Percentiles rank a stretch among this genome's conserved stretches.
Conservation (phyloP, 495 filamentous ascomycete genomes). For the Tuber indicum region DNA sequence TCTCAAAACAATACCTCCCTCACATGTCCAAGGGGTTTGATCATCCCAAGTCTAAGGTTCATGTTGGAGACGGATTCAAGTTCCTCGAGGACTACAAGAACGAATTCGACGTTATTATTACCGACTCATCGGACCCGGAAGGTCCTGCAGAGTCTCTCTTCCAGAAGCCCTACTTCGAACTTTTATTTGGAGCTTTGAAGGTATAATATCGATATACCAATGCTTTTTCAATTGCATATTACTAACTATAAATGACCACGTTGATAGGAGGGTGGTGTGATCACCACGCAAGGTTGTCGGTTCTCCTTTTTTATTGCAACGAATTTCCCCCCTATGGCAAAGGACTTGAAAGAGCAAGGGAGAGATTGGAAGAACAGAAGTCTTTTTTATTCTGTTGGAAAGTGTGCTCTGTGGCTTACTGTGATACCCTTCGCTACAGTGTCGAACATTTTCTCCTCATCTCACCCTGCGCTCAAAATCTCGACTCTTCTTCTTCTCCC, state of each 20-base stretch:
- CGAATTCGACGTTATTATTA: slow-evolving; percentile 99
- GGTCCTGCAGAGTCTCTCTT: slow-evolving; percentile 93
- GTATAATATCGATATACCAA: slow-evolving; percentile 2
- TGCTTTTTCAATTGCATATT: background rate
- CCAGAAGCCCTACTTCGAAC: slow-evolving; percentile 97
- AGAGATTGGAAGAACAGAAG: slow-evolving; percentile 34
- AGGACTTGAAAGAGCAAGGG: slow-evolving; percentile 35
- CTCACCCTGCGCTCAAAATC: slow-evolving; percentile 25
- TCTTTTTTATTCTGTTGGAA: slow-evolving; percentile 40
- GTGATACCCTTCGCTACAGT: slow-evolving; percentile 28
- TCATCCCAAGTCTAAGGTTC: slow-evolving; percentile 82
- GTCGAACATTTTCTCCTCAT: slow-evolving; percentile 24
- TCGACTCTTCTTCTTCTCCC: slow-evolving; percentile 25
- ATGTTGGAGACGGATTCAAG: slow-evolving; percentile 96
- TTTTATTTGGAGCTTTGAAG: slow-evolving; percentile 73
- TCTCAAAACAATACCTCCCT: slow-evolving; percentile 96
- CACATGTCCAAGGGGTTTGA: slow-evolving; percentile 88
- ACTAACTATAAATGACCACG: background rate
- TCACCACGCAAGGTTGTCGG: slow-evolving; percentile 99
- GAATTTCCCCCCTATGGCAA: slow-evolving; percentile 16
- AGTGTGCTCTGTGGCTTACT: slow-evolving; percentile 37
- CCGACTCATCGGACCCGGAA: slow-evolving; percentile 94
- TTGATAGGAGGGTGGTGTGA: slow-evolving; percentile 77
- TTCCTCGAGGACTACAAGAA: slow-evolving; percentile 89
- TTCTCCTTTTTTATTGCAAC: slow-evolving; percentile 56